Evolutionary conservation across 495 filamentous ascomycete species (phyloP), one percentile per base, ranked within the genome.

Genomic region (Neurospora sp.): DNA sequence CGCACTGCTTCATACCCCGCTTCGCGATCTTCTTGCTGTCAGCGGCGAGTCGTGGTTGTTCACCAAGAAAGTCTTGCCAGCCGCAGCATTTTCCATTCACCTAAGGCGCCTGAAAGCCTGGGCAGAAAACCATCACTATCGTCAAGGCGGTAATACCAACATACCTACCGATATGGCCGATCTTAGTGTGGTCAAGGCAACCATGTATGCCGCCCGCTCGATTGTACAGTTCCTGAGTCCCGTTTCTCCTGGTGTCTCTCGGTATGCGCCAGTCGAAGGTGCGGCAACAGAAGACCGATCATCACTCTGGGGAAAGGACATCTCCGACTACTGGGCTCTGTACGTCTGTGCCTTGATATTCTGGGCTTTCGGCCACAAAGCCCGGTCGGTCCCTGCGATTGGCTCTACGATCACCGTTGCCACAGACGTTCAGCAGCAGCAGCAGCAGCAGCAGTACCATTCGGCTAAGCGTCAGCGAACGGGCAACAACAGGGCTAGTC

Each of bases 401-500:
- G 75, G 74, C 27, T 48, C 59, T 42, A 35, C 54, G 48, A 75
- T 14, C 69, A 91, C 82, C 93, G 92, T 78, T 92, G 91, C 79
- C 89, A 88, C 27, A 31, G 27, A 62, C 27, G 90, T 90, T 81
- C 90, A 90, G 76, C 86, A 71, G 35, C 35, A 35, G 23, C 86
- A 71, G 35, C 35, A 35, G 23, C 71, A 72, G 41, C 37, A 71
- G n/a, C 62, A 72, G 39, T 14, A 39, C 20, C 48, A 54, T 54
- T 16, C 74, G 74, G 37, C 74, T 73, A 35, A 76, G 76, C 71
- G 87, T 94, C 94, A 74, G 73, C 39, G 74, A 79, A 9, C 54
- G 85, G 82, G 71, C 90, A 91, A 84, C 93, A 94, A 48, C 90
- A 91, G 20, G 84, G 79, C 72, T 90, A 90, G 75, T 89, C 89